These are phyloP conservation scores for Stenogyne calaminthoides DNA, from an alignment of 305 asterid species.

Conservation along the genomic window DNA sequence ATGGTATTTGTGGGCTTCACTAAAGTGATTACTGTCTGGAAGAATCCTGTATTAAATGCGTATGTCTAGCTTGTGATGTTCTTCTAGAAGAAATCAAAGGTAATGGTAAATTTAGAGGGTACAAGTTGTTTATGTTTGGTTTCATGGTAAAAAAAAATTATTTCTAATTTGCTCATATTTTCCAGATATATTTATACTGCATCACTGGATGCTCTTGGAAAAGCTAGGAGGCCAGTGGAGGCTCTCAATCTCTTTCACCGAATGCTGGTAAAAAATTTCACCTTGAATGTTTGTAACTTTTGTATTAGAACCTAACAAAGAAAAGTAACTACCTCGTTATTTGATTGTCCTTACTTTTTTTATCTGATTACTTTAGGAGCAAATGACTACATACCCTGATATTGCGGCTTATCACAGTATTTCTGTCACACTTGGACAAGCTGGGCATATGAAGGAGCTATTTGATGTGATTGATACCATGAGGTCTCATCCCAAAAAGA, in stretches of 20 bases:
- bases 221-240: conserved; percentile 93
- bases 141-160: not conserved
- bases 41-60: conserved; percentile 1
- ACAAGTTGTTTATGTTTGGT: not conserved
- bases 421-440: conserved; percentile 98
- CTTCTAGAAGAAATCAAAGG: not conserved
- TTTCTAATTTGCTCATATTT: conserved; percentile 15
- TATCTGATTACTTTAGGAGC: conserved; percentile 50
- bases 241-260: conserved; percentile 77
- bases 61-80: conserved; percentile 7
- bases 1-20: too few relatives aligned
- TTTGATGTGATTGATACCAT: conserved; percentile 88
- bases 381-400: conserved; percentile 83
- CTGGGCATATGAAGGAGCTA: conserved; percentile 90
- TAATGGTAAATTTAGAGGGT: conserved; percentile 4
- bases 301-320: conserved; percentile 13
- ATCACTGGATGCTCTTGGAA: conserved; percentile 87
- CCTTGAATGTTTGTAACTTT: conserved; percentile 11
- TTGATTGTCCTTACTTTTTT: conserved; percentile 10
- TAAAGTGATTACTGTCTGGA: too few relatives aligned
- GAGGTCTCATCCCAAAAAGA: conserved; percentile 88
- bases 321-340: not conserved
- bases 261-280: conserved; percentile 66
- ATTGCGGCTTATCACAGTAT: conserved; percentile 82
- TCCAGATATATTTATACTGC: conserved; percentile 75